Conservation (phyloP, 148 eudicot species). For the Nepenthes mirabilis region DNA sequence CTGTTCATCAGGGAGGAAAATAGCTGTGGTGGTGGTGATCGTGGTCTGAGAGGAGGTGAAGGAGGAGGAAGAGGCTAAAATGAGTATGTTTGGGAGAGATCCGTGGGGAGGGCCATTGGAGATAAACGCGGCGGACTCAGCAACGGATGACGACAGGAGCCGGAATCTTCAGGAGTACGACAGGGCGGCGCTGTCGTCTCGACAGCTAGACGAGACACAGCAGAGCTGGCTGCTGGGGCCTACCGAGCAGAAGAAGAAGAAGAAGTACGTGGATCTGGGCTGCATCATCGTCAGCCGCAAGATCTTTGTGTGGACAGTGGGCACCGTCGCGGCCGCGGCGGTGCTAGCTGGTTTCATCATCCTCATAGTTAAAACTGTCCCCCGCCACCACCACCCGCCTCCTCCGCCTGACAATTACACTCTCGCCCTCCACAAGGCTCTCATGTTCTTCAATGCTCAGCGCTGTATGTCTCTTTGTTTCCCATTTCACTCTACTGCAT, state of each 20-base stretch:
- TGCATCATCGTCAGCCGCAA: slow-evolving; percentile 70
- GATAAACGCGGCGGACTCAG: slow-evolving; percentile 65
- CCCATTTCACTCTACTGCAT: neutral
- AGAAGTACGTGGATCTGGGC: slow-evolving; percentile 89
- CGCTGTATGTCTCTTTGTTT: slow-evolving; percentile 28
- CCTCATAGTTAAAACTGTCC: slow-evolving; percentile 60
- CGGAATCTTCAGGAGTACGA: slow-evolving; percentile 76
- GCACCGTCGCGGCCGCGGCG: slow-evolving; percentile 43
- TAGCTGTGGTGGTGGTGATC: no score
- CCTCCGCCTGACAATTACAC: slow-evolving; percentile 89
- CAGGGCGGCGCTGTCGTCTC: slow-evolving; percentile 58
- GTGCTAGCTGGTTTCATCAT: slow-evolving; percentile 45
- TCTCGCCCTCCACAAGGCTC: slow-evolving; percentile 58
- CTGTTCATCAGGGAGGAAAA: no score
- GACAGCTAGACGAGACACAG: slow-evolving; percentile 86
- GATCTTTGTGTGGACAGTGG: slow-evolving; percentile 75
- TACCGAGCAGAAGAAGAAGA: slow-evolving; percentile 75
- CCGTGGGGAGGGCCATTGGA: slow-evolving; percentile 99
- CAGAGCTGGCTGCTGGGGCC: slow-evolving; percentile 97
- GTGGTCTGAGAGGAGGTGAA: no score
- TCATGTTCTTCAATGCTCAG: slow-evolving; percentile 96
- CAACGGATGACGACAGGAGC: slow-evolving; percentile 94
- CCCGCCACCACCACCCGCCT: slow-evolving; percentile 32
- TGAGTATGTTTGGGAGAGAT: slow-evolving; percentile 75
- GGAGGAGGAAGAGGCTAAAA: no score